Evolutionary conservation across 2,329 filamentous ascomycete species (phyloP).

Genomic region (Trichoderma hamatum): DNA sequence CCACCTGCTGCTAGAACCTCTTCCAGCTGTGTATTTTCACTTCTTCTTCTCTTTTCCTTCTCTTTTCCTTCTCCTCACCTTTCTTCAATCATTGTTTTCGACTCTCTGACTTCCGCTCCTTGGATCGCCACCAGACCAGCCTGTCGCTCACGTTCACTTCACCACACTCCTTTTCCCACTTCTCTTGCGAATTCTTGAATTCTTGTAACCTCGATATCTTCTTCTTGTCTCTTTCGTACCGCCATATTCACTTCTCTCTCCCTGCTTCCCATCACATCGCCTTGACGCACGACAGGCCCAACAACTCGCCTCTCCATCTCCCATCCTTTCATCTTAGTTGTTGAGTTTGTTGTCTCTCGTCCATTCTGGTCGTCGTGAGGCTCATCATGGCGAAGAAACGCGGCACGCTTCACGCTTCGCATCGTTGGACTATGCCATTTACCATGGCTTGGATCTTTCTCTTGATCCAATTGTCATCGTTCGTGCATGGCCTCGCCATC

Average conservation of each 20-base stretch:
- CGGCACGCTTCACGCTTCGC: background rate
- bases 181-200: conserved; percentile 26
- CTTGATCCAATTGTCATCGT: conserved; percentile 31
- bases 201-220: background rate
- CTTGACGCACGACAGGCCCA: background rate
- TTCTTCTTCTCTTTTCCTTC: background rate
- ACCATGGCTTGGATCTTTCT: conserved; percentile 31
- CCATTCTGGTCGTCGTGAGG: background rate
- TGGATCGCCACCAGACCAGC: conserved; percentile 19
- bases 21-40: background rate
- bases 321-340: conserved; percentile 2
- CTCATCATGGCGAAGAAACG: conserved; percentile 31
- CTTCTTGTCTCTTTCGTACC: background rate
- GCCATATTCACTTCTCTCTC: conserved; percentile 8
- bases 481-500: conserved; percentile 30
- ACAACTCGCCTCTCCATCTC: background rate
- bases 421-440: background rate
- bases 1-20: conserved; percentile 7
- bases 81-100: conserved; percentile 29
- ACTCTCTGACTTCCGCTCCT: conserved; percentile 29
- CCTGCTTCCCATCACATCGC: background rate
- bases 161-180: conserved; percentile 12
- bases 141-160: conserved; percentile 19
- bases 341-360: conserved; percentile 6
- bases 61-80: conserved; percentile 15